Evolutionary conservation across 177 flowering plant species (phyloP).

Genomic region (Vitis hybrid): DNA sequence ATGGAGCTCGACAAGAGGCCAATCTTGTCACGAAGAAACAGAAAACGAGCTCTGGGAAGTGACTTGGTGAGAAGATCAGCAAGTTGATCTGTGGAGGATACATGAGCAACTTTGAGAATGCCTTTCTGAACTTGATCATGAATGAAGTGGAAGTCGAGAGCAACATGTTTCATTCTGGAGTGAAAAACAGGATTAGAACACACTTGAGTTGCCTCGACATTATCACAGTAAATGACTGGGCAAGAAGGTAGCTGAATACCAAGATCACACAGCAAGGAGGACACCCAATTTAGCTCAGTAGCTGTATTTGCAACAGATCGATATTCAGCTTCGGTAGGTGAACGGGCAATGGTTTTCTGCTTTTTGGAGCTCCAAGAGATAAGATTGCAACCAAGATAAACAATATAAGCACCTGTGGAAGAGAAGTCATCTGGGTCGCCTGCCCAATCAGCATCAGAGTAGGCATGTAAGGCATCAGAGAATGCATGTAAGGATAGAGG

Average conservation of each 20-base stretch:
- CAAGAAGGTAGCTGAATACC: neutral
- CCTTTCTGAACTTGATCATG: neutral
- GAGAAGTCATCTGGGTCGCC: neutral
- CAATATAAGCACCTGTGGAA: neutral
- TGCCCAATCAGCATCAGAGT: constrained; percentile 2
- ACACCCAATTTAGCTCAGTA: neutral
- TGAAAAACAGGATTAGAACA: neutral
- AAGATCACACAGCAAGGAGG: neutral
- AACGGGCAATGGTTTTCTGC: too few species aligned
- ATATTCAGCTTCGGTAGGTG: neutral
- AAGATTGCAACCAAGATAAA: too few species aligned
- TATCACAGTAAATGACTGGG: constrained; percentile 1
- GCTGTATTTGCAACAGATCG: neutral
- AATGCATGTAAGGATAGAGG: neutral
- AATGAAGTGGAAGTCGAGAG: neutral
- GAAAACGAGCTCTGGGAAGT: neutral
- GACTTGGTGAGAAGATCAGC: neutral
- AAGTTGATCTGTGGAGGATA: neutral
- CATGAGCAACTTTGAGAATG: neutral
- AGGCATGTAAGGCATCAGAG: neutral
- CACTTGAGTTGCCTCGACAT: neutral
- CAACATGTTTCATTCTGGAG: neutral
- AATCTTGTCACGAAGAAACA: neutral
- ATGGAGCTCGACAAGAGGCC: neutral
- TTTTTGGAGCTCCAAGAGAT: too few species aligned